phyloP scores from a whole-genome alignment of 306 rosid genomes.

The Fagus sylvatica region DNA sequence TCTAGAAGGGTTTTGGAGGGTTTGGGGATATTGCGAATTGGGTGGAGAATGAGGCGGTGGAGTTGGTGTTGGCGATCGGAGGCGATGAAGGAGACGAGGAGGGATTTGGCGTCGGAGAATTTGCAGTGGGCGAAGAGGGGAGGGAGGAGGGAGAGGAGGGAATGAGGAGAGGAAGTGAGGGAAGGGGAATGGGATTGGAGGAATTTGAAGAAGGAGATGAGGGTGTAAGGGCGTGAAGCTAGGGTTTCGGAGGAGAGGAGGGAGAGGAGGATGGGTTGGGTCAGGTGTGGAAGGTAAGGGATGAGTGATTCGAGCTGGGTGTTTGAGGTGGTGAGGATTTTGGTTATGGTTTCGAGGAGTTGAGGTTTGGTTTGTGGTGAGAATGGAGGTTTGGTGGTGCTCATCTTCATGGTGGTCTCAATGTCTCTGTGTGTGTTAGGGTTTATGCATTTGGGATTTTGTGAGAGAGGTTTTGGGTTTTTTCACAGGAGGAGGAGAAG shows the following conservation, averaged over 20 bases:
- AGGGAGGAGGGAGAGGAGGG: constrained; percentile 66
- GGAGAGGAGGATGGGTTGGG: constrained; percentile 47
- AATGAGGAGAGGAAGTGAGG: constrained; percentile 44
- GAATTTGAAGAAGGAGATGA: constrained; percentile 63
- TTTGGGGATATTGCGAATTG: constrained; percentile 25
- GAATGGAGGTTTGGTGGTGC: background rate
- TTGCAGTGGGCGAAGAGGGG: constrained; percentile 53
- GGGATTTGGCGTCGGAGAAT: constrained; percentile 67
- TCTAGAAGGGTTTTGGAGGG: constrained; percentile 51
- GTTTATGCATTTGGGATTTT: background rate
- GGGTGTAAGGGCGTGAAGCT: constrained; percentile 40
- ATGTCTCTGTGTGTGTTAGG: background rate
- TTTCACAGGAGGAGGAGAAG: background rate
- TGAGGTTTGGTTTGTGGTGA: constrained; percentile 6
- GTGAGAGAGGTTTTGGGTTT: background rate
- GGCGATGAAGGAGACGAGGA: constrained; percentile 62
- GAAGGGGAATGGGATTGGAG: constrained; percentile 48
- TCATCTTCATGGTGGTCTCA: background rate
- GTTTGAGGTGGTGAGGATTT: constrained; percentile 6
- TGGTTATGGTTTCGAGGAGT: constrained; percentile 34
- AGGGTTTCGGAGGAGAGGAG: constrained; percentile 53
- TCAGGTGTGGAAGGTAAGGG: constrained; percentile 48
- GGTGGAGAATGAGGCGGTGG: constrained; percentile 52
- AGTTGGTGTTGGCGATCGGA: constrained; percentile 57
- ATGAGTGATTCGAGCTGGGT: constrained; percentile 22